Evolutionary conservation across 345 rosid genomes (phyloP).

Genomic region (Salix caprea): DNA sequence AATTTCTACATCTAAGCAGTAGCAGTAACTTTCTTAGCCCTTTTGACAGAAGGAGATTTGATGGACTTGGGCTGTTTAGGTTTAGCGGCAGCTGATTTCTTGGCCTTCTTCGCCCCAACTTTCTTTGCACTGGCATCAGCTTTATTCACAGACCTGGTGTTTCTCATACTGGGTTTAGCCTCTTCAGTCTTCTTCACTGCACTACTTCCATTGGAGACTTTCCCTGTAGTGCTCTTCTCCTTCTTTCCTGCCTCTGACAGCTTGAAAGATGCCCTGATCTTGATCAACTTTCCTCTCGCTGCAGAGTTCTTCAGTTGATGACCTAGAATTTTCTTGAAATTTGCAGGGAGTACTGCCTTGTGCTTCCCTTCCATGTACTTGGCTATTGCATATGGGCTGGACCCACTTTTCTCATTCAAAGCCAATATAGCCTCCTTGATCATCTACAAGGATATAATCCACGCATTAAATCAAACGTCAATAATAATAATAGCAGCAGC

Average conservation of each 20-base stretch:
- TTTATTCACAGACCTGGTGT: slow-evolving; percentile 35
- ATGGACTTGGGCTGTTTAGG: slow-evolving; percentile 43
- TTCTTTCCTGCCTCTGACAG: slow-evolving; percentile 36
- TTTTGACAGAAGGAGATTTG: slow-evolving; percentile 39
- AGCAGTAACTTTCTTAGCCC: slow-evolving; percentile 43
- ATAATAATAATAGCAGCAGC: background rate
- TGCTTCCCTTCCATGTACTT: slow-evolving; percentile 76
- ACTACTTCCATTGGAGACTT: background rate
- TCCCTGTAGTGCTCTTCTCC: slow-evolving; percentile 7
- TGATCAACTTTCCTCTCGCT: slow-evolving; percentile 56
- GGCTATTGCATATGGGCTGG: slow-evolving; percentile 79
- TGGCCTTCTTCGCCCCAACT: slow-evolving; percentile 31
- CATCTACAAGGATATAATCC: slow-evolving; percentile 45
- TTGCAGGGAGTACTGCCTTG: slow-evolving; percentile 57
- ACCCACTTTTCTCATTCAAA: slow-evolving; percentile 65
- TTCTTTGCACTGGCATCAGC: slow-evolving; percentile 20
- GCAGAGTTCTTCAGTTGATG: slow-evolving; percentile 69
- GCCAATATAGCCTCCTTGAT: slow-evolving; percentile 63
- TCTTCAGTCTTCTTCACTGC: slow-evolving; percentile 12
- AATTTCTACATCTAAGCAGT: slow-evolving; percentile 12
- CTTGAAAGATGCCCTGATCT: slow-evolving; percentile 84
- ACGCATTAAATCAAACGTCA: background rate
- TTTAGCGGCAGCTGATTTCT: slow-evolving; percentile 34
- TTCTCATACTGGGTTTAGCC: slow-evolving; percentile 19
- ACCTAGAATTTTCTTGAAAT: slow-evolving; percentile 59